A percentile compares a stretch with the other conserved stretches of the same genome.
Conservation (phyloP, 805 yeast genomes). For the Spathaspora boniae region DNA sequence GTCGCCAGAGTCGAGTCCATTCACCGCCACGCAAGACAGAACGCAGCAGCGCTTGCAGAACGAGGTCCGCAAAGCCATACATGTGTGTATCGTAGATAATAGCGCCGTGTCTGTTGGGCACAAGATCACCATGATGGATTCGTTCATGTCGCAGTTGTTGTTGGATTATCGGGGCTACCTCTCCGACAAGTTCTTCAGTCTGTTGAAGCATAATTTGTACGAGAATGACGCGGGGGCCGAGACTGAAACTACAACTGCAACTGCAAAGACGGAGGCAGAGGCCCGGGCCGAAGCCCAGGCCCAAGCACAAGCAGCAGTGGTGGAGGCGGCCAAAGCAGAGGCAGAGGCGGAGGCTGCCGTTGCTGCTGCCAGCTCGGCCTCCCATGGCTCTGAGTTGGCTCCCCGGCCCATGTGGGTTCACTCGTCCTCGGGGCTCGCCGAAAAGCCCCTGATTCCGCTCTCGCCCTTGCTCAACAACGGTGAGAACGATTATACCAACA, state of each 20-base stretch:
- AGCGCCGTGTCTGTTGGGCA: conserved; percentile 11
- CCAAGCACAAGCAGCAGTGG: background rate
- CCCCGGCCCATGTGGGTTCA: too few species aligned
- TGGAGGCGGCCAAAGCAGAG: conserved; percentile 1
- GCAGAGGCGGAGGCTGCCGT: conserved; percentile 7
- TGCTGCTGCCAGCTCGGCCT: conserved; percentile 3
- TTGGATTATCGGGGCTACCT: conserved; percentile 12
- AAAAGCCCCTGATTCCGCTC: conserved; percentile 10
- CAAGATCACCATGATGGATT: conserved; percentile 12
- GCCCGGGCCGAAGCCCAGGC: too few species aligned
- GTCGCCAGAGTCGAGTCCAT: too few species aligned
- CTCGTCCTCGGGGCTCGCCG: too few species aligned
- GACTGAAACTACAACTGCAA: too few species aligned
- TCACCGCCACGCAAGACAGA: conserved; percentile 3
- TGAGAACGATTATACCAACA: conserved; percentile 8
- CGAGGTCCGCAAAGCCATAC: conserved; percentile 2
- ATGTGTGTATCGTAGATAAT: conserved; percentile 3
- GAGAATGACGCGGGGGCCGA: conserved; percentile 2
- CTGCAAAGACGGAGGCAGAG: too few species aligned
- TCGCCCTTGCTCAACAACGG: conserved; percentile 11
- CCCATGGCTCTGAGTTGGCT: too few species aligned
- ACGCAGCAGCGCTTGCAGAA: conserved; percentile 2
- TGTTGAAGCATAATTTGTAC: conserved; percentile 5
- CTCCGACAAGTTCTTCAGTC: conserved; percentile 7
- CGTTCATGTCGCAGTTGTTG: conserved; percentile 13